Conservation (phyloP, 2,329 filamentous ascomycete species). For the Colletotrichum sp. region DNA sequence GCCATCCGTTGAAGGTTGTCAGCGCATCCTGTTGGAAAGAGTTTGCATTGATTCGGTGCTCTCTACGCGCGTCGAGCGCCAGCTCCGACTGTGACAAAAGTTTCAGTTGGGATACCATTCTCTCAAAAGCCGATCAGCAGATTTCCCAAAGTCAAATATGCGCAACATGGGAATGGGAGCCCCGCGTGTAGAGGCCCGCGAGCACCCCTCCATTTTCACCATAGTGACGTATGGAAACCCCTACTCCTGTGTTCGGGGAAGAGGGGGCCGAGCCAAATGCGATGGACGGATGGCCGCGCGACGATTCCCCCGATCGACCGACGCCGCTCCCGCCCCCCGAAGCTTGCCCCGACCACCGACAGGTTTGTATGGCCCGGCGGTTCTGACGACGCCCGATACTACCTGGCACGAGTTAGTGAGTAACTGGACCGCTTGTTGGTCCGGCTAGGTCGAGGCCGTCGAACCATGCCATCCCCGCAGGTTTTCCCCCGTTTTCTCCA, state of each 20-base stretch:
- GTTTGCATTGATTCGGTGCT: conserved; percentile 19
- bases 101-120: not conserved
- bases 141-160: not conserved
- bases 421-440: no score
- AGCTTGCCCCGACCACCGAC: not conserved
- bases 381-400: conserved; percentile 5
- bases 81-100: conserved; percentile 1
- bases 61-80: conserved; percentile 4
- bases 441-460: not conserved
- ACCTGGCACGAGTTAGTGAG: not conserved
- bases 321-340: not conserved
- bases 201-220: not conserved
- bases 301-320: conserved; percentile 7
- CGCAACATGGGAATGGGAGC: not conserved
- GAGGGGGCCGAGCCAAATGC: not conserved
- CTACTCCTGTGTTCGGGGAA: not conserved
- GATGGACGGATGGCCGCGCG: conserved; percentile 1
- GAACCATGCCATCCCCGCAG: conserved; percentile 2
- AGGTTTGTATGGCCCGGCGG: not conserved
- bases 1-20: conserved; percentile 15
- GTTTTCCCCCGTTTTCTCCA: not conserved
- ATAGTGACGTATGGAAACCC: conserved; percentile 7
- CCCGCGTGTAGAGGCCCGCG: not conserved
- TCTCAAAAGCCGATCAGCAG: not conserved
- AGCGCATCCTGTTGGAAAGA: conserved; percentile 20